Base-by-base conservation (phyloP, 345 rosid species). In the Mangifera indica region DNA sequence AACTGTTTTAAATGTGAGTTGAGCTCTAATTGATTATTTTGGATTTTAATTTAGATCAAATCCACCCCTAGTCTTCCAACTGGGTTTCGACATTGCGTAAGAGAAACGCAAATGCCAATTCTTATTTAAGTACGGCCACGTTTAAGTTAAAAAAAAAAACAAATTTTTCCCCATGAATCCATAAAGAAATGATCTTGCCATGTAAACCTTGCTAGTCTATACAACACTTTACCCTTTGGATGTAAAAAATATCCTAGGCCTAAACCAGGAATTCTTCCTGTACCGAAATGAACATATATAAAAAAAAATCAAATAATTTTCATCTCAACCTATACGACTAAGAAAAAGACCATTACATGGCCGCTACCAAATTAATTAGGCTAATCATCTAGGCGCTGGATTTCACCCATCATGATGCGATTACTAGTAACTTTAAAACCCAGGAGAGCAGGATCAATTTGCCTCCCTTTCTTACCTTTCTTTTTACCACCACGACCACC, bases 341-440 rank as follows among this genome's bases (percentile, higher is more conserved):
- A 46, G 49, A 55, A 70, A 71, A 49, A 72, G 67, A 73, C 13
- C 2, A 65, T 46, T 44, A 63, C 60, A 60, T 65, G 73, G n/a
- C 62, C 44, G 57, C 59, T 67, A 69, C 63, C 69, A 21, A 49
- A 64, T 24, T 10, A 32, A 46, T n/a, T 6, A 49, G n/a, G 8
- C 76, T 80, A 91, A 71, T 92, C 97, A 7, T 93, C 92, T 44
- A 83, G 24, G 0, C 90, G 82, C 26, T 89, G 95, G 63, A 91
- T 93, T 77, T 93, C 96, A 20, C 97, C 98, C 97, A 91, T 93
- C 85, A 93, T 84, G 20, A 93, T 90, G 12, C 97, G 98, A 72
- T 93, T 93, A 87, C 98, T 93, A 1, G 91, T 77, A 25, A 93
- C 97, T 70, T 91, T 93, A 75, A 93, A 93, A 48, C 98, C 98